phyloP scores from a whole-genome alignment of 345 rosid genomes.

The Eucalyptus regnans region DNA sequence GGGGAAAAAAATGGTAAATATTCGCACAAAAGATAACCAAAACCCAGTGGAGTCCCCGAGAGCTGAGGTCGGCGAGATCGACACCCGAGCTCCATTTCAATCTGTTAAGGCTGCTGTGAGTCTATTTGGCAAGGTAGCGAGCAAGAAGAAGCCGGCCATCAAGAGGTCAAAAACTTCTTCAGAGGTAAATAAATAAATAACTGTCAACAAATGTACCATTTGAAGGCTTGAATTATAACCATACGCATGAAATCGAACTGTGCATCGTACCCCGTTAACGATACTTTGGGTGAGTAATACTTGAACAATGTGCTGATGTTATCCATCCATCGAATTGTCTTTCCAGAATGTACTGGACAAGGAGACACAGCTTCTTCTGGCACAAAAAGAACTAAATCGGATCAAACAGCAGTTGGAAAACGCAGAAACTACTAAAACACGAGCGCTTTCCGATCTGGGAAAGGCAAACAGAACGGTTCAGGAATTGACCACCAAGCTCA shows the following conservation, averaged over 20 bases:
- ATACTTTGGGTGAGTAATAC: neutral
- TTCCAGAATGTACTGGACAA: constrained; percentile 17
- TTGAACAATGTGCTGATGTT: neutral
- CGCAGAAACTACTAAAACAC: neutral
- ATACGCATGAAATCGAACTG: neutral
- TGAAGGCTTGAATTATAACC: neutral
- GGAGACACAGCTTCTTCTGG: constrained; percentile 11
- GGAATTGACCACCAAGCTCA: constrained; percentile 6
- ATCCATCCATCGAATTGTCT: neutral
- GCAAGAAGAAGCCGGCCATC: constrained; percentile 6
- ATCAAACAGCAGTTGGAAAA: constrained; percentile 1
- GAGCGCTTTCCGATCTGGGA: neutral
- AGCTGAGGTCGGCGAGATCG: constrained; percentile 89
- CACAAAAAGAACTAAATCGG: neutral
- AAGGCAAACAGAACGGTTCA: neutral
- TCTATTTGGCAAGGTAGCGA: constrained; percentile 67
- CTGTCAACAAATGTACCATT: neutral
- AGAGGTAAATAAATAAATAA: constrained; percentile 8
- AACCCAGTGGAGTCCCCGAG: constrained; percentile 22
- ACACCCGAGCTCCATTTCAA: constrained; percentile 83
- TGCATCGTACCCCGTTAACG: neutral
- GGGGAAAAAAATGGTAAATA: constrained; percentile 35
- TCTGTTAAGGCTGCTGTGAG: constrained; percentile 95
- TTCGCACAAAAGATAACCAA: constrained; percentile 6
- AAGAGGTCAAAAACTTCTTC: constrained; percentile 12